Conservation (phyloP, 208 protist species). For the Blechomonas ayalai region DNA sequence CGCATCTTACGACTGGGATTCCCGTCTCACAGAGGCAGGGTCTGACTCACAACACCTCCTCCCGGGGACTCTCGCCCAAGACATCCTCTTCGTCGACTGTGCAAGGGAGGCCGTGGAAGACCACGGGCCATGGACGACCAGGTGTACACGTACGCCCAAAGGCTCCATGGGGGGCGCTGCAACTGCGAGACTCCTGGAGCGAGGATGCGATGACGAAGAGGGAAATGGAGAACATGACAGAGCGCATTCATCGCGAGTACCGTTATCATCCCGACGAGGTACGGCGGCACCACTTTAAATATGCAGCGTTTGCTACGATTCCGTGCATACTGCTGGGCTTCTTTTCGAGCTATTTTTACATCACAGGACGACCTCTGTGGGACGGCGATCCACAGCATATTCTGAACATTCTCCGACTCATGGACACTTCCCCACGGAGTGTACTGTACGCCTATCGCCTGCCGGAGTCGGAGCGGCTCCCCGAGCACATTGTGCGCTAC, state of each 20-base stretch:
- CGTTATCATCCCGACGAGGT: slow-evolving; percentile 80
- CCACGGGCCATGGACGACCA: not conserved
- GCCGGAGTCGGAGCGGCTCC: slow-evolving; percentile 44
- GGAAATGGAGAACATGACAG: slow-evolving; percentile 61
- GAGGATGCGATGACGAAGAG: slow-evolving; percentile 76
- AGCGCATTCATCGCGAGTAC: slow-evolving; percentile 78
- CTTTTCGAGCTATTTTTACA: slow-evolving; percentile 39
- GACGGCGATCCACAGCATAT: slow-evolving; percentile 59
- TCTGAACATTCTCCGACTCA: slow-evolving; percentile 49
- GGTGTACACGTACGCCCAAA: slow-evolving; percentile 44
- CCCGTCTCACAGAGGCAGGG: no score
- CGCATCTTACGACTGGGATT: no score
- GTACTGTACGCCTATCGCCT: slow-evolving; percentile 49
- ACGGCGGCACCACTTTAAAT: slow-evolving; percentile 48
- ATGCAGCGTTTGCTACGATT: slow-evolving; percentile 34
- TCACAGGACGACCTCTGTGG: slow-evolving; percentile 54
- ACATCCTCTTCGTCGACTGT: no score
- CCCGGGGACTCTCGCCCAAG: no score
- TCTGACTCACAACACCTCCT: no score
- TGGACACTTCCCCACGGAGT: slow-evolving; percentile 71
- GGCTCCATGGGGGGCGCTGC: slow-evolving; percentile 70
- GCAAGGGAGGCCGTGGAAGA: no score
- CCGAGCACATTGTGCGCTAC: slow-evolving; percentile 43
- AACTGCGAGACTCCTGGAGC: slow-evolving; percentile 82
- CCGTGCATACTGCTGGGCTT: slow-evolving; percentile 29